A percentile compares a stretch with the other conserved stretches of the same genome.
Evolutionary conservation across 1,139 yeast species (phyloP).

Genomic region (Debaryomyces sp.): DNA sequence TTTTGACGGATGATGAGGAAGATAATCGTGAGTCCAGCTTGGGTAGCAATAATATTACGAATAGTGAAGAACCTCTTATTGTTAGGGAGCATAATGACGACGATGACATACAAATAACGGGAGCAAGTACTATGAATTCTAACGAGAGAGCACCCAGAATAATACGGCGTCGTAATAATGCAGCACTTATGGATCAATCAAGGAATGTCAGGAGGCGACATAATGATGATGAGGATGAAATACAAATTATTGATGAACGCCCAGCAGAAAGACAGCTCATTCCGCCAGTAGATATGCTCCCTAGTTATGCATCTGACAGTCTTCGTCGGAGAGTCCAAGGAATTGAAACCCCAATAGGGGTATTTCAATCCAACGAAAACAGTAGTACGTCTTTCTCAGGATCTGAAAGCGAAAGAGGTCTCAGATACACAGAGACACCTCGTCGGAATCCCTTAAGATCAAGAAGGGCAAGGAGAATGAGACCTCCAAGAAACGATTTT

Average conservation of each 20-base stretch:
- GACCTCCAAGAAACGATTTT: conserved; percentile 1
- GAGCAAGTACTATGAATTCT: not conserved
- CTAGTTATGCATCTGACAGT: not conserved
- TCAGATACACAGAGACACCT: not conserved
- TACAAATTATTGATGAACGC: conserved; percentile 18
- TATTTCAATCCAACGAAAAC: not conserved
- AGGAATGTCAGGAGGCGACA: conserved; percentile 12
- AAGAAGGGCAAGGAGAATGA: conserved; percentile 8
- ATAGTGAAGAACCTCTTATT: not conserved
- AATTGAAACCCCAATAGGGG: conserved; percentile 4
- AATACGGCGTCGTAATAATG: not conserved
- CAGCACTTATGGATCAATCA: not conserved
- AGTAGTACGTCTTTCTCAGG: conserved; percentile 1
- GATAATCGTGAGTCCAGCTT: conserved; percentile 3
- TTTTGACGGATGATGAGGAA: conserved; percentile 14
- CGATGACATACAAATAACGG: conserved; percentile 15
- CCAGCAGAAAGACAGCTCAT: conserved; percentile 9
- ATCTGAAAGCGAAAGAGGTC: conserved; percentile 4
- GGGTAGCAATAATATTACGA: not conserved
- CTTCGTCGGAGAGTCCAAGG: not conserved
- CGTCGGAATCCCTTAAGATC: not conserved
- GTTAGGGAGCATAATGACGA: conserved; percentile 9
- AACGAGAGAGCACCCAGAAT: not conserved
- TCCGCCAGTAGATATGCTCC: not conserved
- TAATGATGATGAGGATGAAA: conserved; percentile 17